Base-by-base conservation (phyloP, 2,329 filamentous ascomycete species). In the Harringtonia aguacate region DNA sequence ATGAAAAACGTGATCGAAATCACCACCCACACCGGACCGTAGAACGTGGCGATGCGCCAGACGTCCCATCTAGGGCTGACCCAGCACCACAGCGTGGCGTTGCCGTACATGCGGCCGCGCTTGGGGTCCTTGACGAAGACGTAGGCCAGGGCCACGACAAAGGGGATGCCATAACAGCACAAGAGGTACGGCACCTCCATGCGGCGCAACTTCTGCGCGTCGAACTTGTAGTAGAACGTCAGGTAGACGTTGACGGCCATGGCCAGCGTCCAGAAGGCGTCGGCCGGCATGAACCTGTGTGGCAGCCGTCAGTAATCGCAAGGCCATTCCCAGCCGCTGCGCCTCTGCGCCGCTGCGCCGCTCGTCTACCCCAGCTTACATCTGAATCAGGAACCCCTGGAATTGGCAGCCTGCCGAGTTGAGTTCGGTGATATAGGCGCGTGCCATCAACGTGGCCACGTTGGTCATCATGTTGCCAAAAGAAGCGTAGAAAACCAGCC, bases 191-290 rank as follows among this genome's bases (percentile, higher is more conserved):
- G 79, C 37, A 80, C 73, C 56, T 92, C 86, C 56, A 90, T 71
- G 36, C 62, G 68, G 12, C 77, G 77, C 14, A 92, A 65, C 42
- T 74, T 71, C 4, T 69, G 62, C 1, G 79, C 75, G 47, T 83
- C 77, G 52, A 80, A 89, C 50, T 83, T 84, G 54, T 69, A 71
- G 60, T 87, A 88, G 56, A 92, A 87, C 0, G 85, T 88, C 14
- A 90, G 63, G 58, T 86, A 86, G 41, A 92, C 86, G 57, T 92
- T 94, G 52, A 81, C 71, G 1, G 86, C 84, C 86, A 94, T 92
- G 43, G 82, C 79, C 46, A 89, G 69, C 1, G 82, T 84, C 84
- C 81, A 89, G 37, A 83, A 69, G 1, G 81, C 78, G 64, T 87
- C 83, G 6, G 83, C 82, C 2, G 80, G 79, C 71, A 86, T 78